These are phyloP conservation scores for Blastobotrys aristatus DNA, from an alignment of 1,139 yeast genomes.

Conservation along the genomic window DNA sequence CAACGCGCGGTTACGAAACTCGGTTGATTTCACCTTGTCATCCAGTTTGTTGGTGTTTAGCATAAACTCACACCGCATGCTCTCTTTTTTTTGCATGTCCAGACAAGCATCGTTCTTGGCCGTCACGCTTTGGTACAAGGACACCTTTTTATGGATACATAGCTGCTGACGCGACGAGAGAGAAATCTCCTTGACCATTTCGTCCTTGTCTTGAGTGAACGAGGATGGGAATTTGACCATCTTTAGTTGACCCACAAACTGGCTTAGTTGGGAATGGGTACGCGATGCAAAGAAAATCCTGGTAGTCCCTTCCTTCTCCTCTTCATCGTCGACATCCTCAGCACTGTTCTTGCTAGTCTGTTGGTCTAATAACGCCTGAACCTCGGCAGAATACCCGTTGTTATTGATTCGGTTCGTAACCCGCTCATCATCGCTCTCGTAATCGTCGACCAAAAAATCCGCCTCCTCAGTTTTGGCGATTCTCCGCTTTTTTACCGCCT, in stretches of 20 bases:
- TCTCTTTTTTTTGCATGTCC: slow-evolving; percentile 53
- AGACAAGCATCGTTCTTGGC: slow-evolving; percentile 77
- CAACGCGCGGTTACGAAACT: slow-evolving; percentile 56
- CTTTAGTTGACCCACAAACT: slow-evolving; percentile 68
- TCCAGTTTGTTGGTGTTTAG: slow-evolving; percentile 35
- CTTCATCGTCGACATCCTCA: slow-evolving; percentile 2
- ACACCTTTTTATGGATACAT: slow-evolving; percentile 66
- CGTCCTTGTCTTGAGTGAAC: slow-evolving; percentile 22
- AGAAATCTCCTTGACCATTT: slow-evolving; percentile 25
- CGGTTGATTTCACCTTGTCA: slow-evolving; percentile 36
- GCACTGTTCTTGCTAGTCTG: slow-evolving; percentile 7
- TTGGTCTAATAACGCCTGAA: slow-evolving; percentile 19
- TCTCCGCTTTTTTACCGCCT: not conserved
- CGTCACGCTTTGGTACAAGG: slow-evolving; percentile 44
- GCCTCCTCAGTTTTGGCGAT: slow-evolving; percentile 22
- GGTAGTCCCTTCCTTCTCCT: slow-evolving; percentile 14
- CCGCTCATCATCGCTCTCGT: slow-evolving; percentile 30
- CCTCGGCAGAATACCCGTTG: slow-evolving; percentile 20
- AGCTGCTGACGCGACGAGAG: slow-evolving; percentile 77
- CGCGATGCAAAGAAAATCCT: slow-evolving; percentile 71
- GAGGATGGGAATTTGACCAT: slow-evolving; percentile 65
- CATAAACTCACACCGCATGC: slow-evolving; percentile 49
- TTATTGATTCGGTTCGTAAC: not conserved
- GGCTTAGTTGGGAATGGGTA: slow-evolving; percentile 86
- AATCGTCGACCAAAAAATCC: slow-evolving; percentile 38